Evolutionary conservation across 768 basidiomycete species (phyloP), one percentile per base, ranked within the genome.

Genomic region (Rhizopogon roseolus): DNA sequence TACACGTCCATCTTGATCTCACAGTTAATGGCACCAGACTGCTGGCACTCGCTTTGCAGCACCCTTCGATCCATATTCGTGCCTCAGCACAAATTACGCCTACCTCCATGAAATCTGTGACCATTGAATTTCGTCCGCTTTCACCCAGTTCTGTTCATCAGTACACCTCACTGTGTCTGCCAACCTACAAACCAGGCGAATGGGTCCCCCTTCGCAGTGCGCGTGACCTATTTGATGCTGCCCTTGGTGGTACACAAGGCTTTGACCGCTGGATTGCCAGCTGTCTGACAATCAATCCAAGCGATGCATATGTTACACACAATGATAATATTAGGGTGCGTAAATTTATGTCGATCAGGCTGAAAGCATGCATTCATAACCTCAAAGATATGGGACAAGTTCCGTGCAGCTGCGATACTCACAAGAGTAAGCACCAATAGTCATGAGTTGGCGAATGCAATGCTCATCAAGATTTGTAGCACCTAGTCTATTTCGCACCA

Each of bases 1-100:
- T 92, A 13, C 88, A 91, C 59, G 81, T 76, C 0, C 89, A 91
- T 63, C 71, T 91, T n/a, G 87, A 88, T 60, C 84, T 86, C 17
- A 86, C 81, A 0, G 84, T 88, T 22, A 80, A 85, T 50, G 76
- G 74, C 1, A 62, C 70, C 17, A 70, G 73, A 22, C 71, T 90
- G 5, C 70, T 86, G 13, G 63, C 73, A 16, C 69, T 84, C 10
- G 86, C 85, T 1, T 64, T 84, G 25, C 66, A 79, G 49, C 72
- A 89, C 32, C 74, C 80, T 2, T 74, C 76, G 7, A 71, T 90
- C n/a, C 82, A 89, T 66, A 75, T 90, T 49, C 73, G 80, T 27
- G 68, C 76, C 2, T 58, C 74, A 7, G 63, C 73, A 22, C 57
- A 60, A 5, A 53, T 88, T 13, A 75, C 72, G 9, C 52, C 68